phyloP scores from a whole-genome alignment of 2,329 filamentous ascomycete species.

The Xylaria arbuscula region DNA sequence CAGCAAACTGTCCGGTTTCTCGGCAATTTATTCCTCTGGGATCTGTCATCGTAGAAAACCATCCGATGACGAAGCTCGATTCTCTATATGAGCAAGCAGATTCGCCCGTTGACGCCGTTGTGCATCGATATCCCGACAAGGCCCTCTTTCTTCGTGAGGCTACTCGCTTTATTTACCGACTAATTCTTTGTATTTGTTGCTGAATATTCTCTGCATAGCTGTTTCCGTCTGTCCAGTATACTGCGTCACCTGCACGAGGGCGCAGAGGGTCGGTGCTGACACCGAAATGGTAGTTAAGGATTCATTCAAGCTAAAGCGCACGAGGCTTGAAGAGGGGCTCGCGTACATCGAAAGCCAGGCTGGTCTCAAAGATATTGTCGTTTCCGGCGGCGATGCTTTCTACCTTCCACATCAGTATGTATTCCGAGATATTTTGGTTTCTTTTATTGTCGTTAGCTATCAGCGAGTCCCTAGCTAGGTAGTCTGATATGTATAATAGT shows the following conservation, averaged over 20 bases:
- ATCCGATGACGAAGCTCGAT: constrained; percentile 65
- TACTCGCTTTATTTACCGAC: neutral
- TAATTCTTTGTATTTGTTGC: constrained; percentile 14
- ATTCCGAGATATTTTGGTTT: no score
- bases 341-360: constrained; percentile 64
- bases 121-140: constrained; percentile 73
- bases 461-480: neutral
- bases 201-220: constrained; percentile 53
- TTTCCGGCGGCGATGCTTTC: constrained; percentile 72
- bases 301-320: constrained; percentile 52
- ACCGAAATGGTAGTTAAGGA: constrained; percentile 62
- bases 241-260: constrained; percentile 71
- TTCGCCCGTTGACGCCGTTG: constrained; percentile 66
- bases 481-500: neutral
- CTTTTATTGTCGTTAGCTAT: neutral
- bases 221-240: constrained; percentile 71
- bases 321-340: constrained; percentile 67
- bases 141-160: constrained; percentile 69
- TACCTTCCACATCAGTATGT: constrained; percentile 61
- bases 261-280: constrained; percentile 66
- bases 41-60: constrained; percentile 64
- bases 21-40: constrained; percentile 69
- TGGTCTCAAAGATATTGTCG: constrained; percentile 66
- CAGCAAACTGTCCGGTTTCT: constrained; percentile 68
- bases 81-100: constrained; percentile 68